Conservation (phyloP, 257 asterid species). For the Solanum chilense region DNA sequence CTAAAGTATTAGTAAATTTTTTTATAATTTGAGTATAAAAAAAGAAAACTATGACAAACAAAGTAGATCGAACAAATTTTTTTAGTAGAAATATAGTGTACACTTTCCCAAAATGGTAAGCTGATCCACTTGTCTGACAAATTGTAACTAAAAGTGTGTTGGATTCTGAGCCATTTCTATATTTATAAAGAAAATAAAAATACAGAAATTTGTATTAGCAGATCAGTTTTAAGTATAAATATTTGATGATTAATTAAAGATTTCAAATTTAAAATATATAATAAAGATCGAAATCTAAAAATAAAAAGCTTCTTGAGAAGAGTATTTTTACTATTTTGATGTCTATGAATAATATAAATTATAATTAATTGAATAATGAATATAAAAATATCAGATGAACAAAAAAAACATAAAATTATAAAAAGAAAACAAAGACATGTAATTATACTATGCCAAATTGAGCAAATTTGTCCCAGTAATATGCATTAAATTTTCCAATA, state of each 20-base stretch:
- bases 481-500: background rate
- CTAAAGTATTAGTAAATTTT: no score
- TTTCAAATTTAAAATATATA: background rate
- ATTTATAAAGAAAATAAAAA: background rate
- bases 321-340: background rate
- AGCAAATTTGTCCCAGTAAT: no score
- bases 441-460: no score
- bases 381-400: fast-evolving
- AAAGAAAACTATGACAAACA: no score
- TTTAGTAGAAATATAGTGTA: background rate
- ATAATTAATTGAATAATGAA: background rate
- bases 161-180: background rate
- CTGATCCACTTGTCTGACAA: background rate
- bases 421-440: no score
- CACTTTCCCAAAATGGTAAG: background rate
- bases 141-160: background rate
- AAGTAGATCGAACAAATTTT: fast-evolving
- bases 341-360: background rate
- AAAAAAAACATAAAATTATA: background rate
- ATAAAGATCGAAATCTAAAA: background rate
- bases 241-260: background rate
- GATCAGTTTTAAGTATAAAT: background rate
- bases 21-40: no score
- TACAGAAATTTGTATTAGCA: background rate
- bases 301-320: background rate